Evolutionary conservation across 805 yeast species (phyloP).

Genomic region (Peterozyma toletana): DNA sequence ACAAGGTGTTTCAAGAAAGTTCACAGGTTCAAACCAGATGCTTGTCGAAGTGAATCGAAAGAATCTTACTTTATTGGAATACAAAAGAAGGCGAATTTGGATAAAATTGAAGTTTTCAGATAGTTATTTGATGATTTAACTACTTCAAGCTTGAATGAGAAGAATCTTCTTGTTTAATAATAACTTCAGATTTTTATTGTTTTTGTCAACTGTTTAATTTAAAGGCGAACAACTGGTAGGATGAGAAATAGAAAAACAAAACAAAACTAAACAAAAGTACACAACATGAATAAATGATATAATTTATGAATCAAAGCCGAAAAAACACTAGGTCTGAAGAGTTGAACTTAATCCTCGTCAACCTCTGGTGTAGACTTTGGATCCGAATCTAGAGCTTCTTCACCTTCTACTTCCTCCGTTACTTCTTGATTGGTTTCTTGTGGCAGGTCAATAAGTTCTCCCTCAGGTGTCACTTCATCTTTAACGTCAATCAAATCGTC

Average conservation of each 20-base stretch:
- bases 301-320: too few relatives aligned
- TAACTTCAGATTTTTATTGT: too few relatives aligned
- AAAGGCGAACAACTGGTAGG: too few relatives aligned
- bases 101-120: slow-evolving; percentile 37
- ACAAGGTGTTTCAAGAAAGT: slow-evolving; percentile 56
- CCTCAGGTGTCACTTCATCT: slow-evolving; percentile 12
- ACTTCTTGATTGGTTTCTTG: slow-evolving; percentile 13
- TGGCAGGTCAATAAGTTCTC: slow-evolving; percentile 5
- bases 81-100: slow-evolving; percentile 32
- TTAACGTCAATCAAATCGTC: slow-evolving; percentile 34
- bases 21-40: slow-evolving; percentile 66
- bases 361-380: slow-evolving; percentile 6
- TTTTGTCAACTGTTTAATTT: too few relatives aligned
- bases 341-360: not conserved
- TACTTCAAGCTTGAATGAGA: not conserved
- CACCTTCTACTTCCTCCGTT: slow-evolving; percentile 12
- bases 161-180: not conserved
- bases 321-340: too few relatives aligned
- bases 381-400: slow-evolving; percentile 8
- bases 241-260: too few relatives aligned
- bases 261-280: too few relatives aligned
- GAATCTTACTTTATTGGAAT: slow-evolving; percentile 77
- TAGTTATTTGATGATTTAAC: not conserved
- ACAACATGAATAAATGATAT: too few relatives aligned
- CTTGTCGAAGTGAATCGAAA: slow-evolving; percentile 71